Evolutionary conservation across 106 monocot genomes (phyloP).

Genomic region (Dioscorea zingiberensis): DNA sequence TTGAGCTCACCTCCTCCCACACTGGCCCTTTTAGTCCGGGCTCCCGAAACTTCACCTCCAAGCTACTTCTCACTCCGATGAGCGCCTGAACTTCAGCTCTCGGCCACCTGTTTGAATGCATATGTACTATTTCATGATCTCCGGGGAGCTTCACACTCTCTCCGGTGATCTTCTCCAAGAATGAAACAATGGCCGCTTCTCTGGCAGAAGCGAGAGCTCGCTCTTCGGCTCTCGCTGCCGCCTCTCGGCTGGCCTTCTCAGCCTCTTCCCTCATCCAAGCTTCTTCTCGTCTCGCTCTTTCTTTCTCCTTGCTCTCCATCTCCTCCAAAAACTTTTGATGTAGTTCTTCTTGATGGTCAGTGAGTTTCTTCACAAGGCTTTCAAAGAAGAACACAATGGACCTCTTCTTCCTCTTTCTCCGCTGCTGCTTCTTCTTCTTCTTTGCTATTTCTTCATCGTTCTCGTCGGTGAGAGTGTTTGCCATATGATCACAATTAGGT

Average conservation of each 20-base stretch:
- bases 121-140: background rate
- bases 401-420: slow-evolving; percentile 25
- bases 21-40: slow-evolving; percentile 77
- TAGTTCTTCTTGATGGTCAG: slow-evolving; percentile 77
- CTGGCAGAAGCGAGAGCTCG: slow-evolving; percentile 51
- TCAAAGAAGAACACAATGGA: slow-evolving; percentile 63
- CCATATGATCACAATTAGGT: slow-evolving; percentile 26
- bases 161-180: slow-evolving; percentile 78
- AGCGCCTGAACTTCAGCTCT: slow-evolving; percentile 86
- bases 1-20: slow-evolving; percentile 90
- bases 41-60: slow-evolving; percentile 76
- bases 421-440: slow-evolving; percentile 8
- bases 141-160: slow-evolving; percentile 54
- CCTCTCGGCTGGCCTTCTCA: slow-evolving; percentile 28
- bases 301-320: slow-evolving; percentile 66
- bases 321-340: slow-evolving; percentile 63
- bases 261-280: slow-evolving; percentile 71
- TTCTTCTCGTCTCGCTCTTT: slow-evolving; percentile 54
- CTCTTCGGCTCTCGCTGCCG: slow-evolving; percentile 53
- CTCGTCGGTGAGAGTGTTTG: background rate
- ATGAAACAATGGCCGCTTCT: slow-evolving; percentile 69
- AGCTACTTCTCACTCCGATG: slow-evolving; percentile 62
- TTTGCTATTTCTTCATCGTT: slow-evolving; percentile 8
- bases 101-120: slow-evolving; percentile 66
- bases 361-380: slow-evolving; percentile 57